phyloP scores from a whole-genome alignment of 1,139 yeast genomes.

The Nakaseomyces sp. region DNA sequence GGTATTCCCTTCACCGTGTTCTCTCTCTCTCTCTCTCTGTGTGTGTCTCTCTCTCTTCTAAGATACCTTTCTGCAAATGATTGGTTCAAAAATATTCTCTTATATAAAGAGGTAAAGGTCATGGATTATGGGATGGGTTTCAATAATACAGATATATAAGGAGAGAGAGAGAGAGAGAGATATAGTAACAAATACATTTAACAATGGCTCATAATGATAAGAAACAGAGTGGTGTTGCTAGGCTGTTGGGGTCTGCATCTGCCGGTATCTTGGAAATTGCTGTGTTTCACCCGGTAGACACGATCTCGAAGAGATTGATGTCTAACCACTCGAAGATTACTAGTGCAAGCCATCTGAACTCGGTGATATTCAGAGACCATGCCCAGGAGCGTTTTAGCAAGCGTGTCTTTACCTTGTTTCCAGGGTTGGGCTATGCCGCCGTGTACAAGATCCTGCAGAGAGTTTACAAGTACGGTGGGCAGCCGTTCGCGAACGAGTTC shows the following conservation, averaged over 20 bases:
- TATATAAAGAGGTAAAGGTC: too few species aligned
- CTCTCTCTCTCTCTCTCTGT: too few species aligned
- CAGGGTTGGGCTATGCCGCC: conserved; percentile 98
- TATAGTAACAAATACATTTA: too few species aligned
- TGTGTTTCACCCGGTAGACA: conserved; percentile 97
- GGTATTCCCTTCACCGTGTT: too few species aligned
- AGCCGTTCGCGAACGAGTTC: conserved; percentile 94
- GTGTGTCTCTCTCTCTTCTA: too few species aligned
- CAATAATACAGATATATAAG: too few species aligned
- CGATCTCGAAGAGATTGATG: conserved; percentile 96
- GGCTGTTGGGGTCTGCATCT: conserved; percentile 92
- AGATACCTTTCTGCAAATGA: too few species aligned
- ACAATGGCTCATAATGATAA: conserved; percentile 41
- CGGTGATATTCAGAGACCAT: conserved; percentile 77
- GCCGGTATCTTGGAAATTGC: conserved; percentile 97
- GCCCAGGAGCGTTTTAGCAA: conserved; percentile 63
- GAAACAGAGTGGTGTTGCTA: conserved; percentile 83
- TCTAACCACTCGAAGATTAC: conserved; percentile 76
- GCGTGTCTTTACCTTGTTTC: conserved; percentile 78
- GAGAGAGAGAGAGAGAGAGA: too few species aligned
- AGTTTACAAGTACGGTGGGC: conserved; percentile 98
- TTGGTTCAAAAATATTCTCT: too few species aligned
- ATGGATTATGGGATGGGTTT: too few species aligned
- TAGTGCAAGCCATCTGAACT: conserved; percentile 57
- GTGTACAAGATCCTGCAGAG: conserved; percentile 93